Conservation (phyloP, 169 alveolate genomes). For the Plasmodium cynomolgi region DNA sequence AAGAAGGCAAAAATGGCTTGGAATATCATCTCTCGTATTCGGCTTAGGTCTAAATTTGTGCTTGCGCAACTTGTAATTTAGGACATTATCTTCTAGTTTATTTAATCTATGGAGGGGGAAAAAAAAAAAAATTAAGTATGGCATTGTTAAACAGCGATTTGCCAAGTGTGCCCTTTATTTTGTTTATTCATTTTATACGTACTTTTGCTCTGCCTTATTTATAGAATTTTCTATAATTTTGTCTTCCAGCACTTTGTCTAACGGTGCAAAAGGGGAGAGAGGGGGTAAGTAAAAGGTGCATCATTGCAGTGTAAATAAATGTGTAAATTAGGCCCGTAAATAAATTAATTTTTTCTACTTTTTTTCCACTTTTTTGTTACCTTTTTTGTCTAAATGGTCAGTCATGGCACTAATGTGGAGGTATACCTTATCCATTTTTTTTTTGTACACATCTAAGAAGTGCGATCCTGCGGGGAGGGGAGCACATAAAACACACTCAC, state of each 20-base stretch:
- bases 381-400: constrained; percentile 20
- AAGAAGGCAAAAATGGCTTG: constrained; percentile 69
- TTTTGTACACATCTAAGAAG: constrained; percentile 66
- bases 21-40: constrained; percentile 45
- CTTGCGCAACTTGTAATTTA: constrained; percentile 52
- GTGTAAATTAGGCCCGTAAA: not conserved
- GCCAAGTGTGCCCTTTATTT: not conserved
- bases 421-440: constrained; percentile 51
- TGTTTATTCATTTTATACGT: constrained; percentile 17
- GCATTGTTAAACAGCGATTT: not conserved
- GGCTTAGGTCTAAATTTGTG: constrained; percentile 18
- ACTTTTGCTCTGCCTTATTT: constrained; percentile 68
- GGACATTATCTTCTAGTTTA: constrained; percentile 42
- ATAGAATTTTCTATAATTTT: constrained; percentile 40
- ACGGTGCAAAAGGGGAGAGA: not conserved
- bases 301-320: not conserved
- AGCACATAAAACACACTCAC: not conserved
- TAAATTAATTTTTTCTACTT: not conserved
- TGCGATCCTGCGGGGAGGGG: constrained; percentile 38
- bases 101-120: constrained; percentile 18
- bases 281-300: constrained; percentile 6
- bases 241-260: constrained; percentile 17
- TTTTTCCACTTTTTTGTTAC: not conserved
- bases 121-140: constrained; percentile 3
- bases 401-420: constrained; percentile 32